These are phyloP conservation scores for Penicillium silybi DNA, from an alignment of 495 filamentous ascomycete genomes.

Conservation along the genomic window DNA sequence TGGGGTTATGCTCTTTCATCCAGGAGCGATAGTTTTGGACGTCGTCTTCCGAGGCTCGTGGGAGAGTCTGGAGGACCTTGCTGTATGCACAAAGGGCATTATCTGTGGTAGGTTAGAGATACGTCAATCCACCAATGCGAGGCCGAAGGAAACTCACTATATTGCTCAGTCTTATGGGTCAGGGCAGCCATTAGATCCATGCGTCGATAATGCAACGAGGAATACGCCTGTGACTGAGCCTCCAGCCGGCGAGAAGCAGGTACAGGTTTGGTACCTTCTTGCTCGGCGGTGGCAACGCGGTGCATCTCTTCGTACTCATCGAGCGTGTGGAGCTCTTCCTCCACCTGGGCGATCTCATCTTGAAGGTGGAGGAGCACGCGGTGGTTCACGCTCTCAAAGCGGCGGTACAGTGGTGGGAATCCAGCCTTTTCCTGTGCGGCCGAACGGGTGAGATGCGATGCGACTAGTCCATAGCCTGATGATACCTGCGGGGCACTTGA, in stretches of 20 bases:
- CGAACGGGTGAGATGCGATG: conserved; percentile 53
- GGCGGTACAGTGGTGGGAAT: conserved; percentile 73
- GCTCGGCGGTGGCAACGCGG: conserved; percentile 49
- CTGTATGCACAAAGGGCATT: conserved; percentile 67
- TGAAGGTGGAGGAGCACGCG: conserved; percentile 81
- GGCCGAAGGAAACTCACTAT: conserved; percentile 57
- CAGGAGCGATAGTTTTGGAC: conserved; percentile 63
- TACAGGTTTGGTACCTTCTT: conserved; percentile 41
- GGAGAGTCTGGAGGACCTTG: conserved; percentile 53
- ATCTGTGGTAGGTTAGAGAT: conserved; percentile 42
- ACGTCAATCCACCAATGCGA: neutral
- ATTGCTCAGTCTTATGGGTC: conserved; percentile 73
- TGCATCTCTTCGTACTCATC: conserved; percentile 70
- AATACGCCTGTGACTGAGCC: conserved; percentile 51
- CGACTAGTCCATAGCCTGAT: conserved; percentile 68
- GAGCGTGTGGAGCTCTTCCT: conserved; percentile 66
- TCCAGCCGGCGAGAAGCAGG: conserved; percentile 67
- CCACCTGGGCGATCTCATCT: conserved; percentile 77
- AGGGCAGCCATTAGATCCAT: conserved; percentile 67
- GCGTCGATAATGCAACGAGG: conserved; percentile 69
- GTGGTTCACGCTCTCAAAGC: conserved; percentile 81
- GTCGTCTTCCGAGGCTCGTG: conserved; percentile 52
- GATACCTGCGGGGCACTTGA: conserved; percentile 21
- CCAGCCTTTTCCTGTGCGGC: conserved; percentile 25
- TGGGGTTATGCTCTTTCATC: conserved; percentile 56